phyloP scores from a whole-genome alignment of 345 rosid species.

The Chamaenerion angustifolium region DNA sequence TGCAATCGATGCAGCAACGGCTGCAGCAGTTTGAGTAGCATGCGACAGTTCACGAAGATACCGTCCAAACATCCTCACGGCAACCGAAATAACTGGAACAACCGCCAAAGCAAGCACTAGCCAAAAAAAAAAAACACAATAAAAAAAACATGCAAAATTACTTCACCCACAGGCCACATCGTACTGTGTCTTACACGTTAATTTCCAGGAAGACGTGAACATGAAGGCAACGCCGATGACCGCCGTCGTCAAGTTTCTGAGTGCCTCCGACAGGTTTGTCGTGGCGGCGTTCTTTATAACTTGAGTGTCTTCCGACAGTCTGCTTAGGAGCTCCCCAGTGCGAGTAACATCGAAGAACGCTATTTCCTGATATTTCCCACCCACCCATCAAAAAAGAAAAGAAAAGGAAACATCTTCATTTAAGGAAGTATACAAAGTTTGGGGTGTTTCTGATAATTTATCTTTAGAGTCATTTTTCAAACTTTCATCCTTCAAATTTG shows the following conservation, averaged over 20 bases:
- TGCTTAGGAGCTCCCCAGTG: slow-evolving; percentile 39
- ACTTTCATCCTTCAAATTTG: too few relatives aligned
- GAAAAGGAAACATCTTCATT: too few relatives aligned
- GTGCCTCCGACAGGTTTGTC: slow-evolving; percentile 38
- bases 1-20: slow-evolving; percentile 84
- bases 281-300: slow-evolving; percentile 46
- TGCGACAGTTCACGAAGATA: slow-evolving; percentile 89
- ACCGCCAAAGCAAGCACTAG: slow-evolving; percentile 79
- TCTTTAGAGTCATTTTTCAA: too few relatives aligned
- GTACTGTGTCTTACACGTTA: slow-evolving; percentile 31
- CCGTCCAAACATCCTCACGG: slow-evolving; percentile 59
- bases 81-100: slow-evolving; percentile 64
- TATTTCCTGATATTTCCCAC: slow-evolving; percentile 22
- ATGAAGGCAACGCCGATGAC: slow-evolving; percentile 28
- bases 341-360: slow-evolving; percentile 40
- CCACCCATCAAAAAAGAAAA: too few relatives aligned
- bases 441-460: too few relatives aligned
- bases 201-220: slow-evolving; percentile 35
- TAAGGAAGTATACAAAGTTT: too few relatives aligned
- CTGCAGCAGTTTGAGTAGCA: slow-evolving; percentile 93
- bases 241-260: slow-evolving; percentile 27
- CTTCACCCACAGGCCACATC: too few relatives aligned
- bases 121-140: slow-evolving; percentile 5
- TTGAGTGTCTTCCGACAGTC: slow-evolving; percentile 42
- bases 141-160: too few relatives aligned